These are phyloP conservation scores for Priceomyces medius DNA, from an alignment of 805 yeast species.

Conservation along the genomic window DNA sequence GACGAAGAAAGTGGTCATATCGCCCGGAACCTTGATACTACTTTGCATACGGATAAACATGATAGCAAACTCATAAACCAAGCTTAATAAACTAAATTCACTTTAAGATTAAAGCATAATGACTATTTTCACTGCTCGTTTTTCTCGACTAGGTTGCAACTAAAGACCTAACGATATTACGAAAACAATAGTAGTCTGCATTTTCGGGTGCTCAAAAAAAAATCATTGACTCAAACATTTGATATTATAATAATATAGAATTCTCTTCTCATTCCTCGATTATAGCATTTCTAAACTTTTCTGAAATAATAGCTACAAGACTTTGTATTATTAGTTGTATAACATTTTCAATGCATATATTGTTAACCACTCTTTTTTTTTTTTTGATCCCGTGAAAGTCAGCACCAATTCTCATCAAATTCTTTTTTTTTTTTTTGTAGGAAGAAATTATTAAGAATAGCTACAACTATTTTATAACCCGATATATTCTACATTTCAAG, in stretches of 20 bases:
- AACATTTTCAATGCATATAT: not conserved
- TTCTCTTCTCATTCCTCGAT: too few species aligned
- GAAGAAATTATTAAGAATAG: not conserved
- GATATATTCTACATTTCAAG: not conserved
- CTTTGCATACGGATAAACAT: too few species aligned
- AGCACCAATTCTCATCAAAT: constrained; percentile 1
- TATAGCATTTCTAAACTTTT: not conserved
- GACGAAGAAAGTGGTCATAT: not conserved
- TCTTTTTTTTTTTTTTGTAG: constrained; percentile 1
- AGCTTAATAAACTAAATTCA: too few species aligned
- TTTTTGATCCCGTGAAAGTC: not conserved
- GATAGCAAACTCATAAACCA: too few species aligned
- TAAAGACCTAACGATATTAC: too few species aligned
- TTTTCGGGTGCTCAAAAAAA: too few species aligned
- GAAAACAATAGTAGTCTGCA: not conserved
- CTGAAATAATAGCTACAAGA: not conserved
- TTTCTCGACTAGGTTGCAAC: too few species aligned
- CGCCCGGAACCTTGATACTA: too few species aligned
- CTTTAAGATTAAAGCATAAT: too few species aligned
- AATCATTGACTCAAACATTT: too few species aligned
- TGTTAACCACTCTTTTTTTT: not conserved
- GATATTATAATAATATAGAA: too few species aligned
- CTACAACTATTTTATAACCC: not conserved
- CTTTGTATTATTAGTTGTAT: not conserved
- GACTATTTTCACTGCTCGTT: too few species aligned